Base-by-base conservation (phyloP, 2,329 filamentous ascomycete species). In the Grosmannia clavigera region DNA sequence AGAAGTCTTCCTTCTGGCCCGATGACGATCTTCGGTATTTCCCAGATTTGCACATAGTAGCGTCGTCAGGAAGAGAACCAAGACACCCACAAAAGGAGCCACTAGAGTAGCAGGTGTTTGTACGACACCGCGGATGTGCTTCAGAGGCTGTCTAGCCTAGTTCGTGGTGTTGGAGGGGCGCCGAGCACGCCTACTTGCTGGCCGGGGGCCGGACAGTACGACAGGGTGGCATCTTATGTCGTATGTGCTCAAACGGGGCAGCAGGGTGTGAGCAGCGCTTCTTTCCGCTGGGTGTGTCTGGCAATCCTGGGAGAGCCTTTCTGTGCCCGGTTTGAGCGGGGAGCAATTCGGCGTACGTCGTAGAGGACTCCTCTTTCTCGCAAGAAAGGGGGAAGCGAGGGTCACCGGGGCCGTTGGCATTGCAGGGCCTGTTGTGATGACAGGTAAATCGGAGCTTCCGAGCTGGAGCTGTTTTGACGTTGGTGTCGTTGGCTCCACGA, bases 41-140 rank as follows among this genome's bases (percentile, higher is more conserved):
- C 59, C 61, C 64, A 63, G 61, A 65, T 66, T 64, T 65, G 66
- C 22, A 22, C 22, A 22, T 22, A 22, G 22, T 63, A 66, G 65
- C 66, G 64, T 31, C 56, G 46, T n/a, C 40, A 57, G 38, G 29
- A 57, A 31, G 46, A 54, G 38, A 35, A 35, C 12, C 29, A 19
- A 31, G 51, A 19, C 27, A 29, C 31, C 51, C 48, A 51, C 48
- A 29, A 51, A 51, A 51, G 29, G 48, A 51, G 14, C 29, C 52
- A 33, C 52, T 54, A 54, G 9, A 33, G 31, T 31, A 54, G 19
- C 29, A 54, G 52, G 52, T 29, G 52, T 54, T 54, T 54, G 52
- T 54, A 35, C 52, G 52, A 54, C 52, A 54, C 52, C 14, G 31
- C 31, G 52, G 52, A 31, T 38, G 52, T 38, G 35, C 54, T 40